phyloP scores from a whole-genome alignment of 2,329 filamentous ascomycete genomes.

The Exophiala sideris region DNA sequence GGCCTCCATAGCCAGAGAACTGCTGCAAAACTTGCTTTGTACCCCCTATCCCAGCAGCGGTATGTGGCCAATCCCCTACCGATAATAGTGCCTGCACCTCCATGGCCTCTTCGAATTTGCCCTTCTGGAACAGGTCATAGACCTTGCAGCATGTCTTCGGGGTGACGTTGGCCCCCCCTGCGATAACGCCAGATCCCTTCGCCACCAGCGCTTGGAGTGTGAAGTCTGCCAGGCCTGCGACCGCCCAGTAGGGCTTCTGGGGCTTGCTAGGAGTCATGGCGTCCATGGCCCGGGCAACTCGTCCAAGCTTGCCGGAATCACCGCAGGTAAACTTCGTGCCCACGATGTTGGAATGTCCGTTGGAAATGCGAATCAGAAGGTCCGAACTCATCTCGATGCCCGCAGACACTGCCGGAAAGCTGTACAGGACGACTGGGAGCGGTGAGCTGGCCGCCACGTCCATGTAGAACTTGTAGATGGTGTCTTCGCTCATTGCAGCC shows the following conservation, averaged over 20 bases:
- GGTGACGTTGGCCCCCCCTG: constrained; percentile 80
- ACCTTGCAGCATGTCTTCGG: constrained; percentile 76
- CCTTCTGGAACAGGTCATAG: constrained; percentile 71
- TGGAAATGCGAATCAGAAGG: constrained; percentile 53
- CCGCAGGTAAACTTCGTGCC: constrained; percentile 63
- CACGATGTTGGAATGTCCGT: constrained; percentile 53
- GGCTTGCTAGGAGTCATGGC: constrained; percentile 48
- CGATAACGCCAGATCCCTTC: constrained; percentile 79
- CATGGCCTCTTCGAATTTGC: constrained; percentile 70
- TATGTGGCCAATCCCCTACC: constrained; percentile 77
- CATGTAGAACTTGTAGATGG: constrained; percentile 58
- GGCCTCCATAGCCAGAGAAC: constrained; percentile 78
- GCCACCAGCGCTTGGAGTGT: constrained; percentile 75
- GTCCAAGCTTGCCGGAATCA: constrained; percentile 68
- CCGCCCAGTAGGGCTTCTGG: constrained; percentile 68
- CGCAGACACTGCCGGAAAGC: constrained; percentile 65
- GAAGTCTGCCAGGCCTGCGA: constrained; percentile 85
- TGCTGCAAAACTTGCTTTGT: constrained; percentile 79
- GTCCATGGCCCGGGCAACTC: constrained; percentile 69
- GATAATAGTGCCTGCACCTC: constrained; percentile 73
- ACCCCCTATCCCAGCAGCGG: constrained; percentile 78
- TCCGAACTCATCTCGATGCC: constrained; percentile 66
- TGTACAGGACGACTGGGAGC: constrained; percentile 62
- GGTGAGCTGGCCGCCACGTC: constrained; percentile 51
- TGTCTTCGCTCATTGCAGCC: constrained; percentile 55